Base-by-base conservation (phyloP, 306 rosid species). In the Lathyrus tuberosus region DNA sequence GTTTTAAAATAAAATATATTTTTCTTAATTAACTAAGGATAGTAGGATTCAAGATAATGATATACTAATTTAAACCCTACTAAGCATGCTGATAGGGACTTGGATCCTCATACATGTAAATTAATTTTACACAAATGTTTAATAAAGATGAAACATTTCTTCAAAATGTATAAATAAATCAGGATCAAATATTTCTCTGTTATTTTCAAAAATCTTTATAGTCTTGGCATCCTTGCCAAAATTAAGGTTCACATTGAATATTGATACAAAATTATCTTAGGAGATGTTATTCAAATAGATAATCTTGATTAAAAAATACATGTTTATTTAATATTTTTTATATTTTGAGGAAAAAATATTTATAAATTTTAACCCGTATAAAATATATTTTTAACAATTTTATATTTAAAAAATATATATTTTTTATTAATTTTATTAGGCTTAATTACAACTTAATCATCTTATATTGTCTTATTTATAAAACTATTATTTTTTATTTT, bases 21-120 rank as follows among this genome's bases (percentile, higher is more conserved):
- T 22, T 20, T 4, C 11, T 22, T 20, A 49, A 72, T 58, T 40
- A 66, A 67, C 14, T 42, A 66, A 40, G n/a, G 46, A 56, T 24
- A 56, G 52, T 65, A 57, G 40, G 8, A 72, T 62, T 24, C 26
- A 24, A 24, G 3, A 24, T 68, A 74, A 53, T 61, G 46, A 10
- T 38, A 62, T 41, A 18, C 5, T 44, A 38, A 56, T 72, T 42
- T 57, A 38, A 71, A 37, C 22, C 73, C 62, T 35, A 20, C 69
- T 38, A 81, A 63, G 82, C 81, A 70, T 70, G 80, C 80, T 56
- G 30, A 26, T 3, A 26, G 30, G 30, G 30, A 24, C 26, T 24
- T 24, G 26, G 26, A 24, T 24, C 26, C 26, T 24, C 59, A 52
- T 53, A 5, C n/a, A 53, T 22, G 33, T 11, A 53, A 20, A 20